Evolutionary conservation across 805 yeast species (phyloP), one percentile per base, ranked within the genome.

Genomic region (Saturnispora quitensis): DNA sequence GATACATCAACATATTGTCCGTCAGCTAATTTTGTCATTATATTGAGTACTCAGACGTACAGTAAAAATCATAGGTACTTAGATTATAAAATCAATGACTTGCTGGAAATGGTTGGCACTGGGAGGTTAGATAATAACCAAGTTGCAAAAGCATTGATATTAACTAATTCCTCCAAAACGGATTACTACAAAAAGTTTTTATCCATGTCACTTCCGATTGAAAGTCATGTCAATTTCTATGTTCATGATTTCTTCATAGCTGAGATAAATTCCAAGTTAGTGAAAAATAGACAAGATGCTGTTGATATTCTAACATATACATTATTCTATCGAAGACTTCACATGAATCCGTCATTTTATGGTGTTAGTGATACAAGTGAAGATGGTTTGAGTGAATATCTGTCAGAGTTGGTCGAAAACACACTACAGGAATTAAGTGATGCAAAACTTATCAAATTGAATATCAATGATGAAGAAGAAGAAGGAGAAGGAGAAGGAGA

Each of bases 281-380:
- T 91, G 52, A 74, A 72, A 45, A 73, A 78, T 7, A 80, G 86
- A 61, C 97, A 90, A 60, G 93, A 86, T 58, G 87, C 95, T 59
- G 78, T 93, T 53, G 97, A 91, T 60, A 89, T 96, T 95, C 62
- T 93, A 34, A 86, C 97, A 0, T 87, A 78, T 63, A 77, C 96
- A 0, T 86, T 82, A 58, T 86, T 90, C 61, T 93, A 88, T 67
- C 73, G 95, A 56, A 73, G 98, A 48, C 64, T 93, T 20, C 84
- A 81, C 51, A 74, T 78, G 35, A 93, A 93, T 64, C 97, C 99
- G 3, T 81, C 93, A 53, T 93, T 77, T 63, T 93, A 93, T 62
- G 96, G 89, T n/a, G 76, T 88, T 7, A 72, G 71, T 40, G 86
- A 83, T 54, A 71, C 75, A 3, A 69, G 86, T 1, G 80, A 80